These are phyloP conservation scores for Aquanectria penicillioides DNA, from an alignment of 2,329 filamentous ascomycete genomes.

Conservation along the genomic window DNA sequence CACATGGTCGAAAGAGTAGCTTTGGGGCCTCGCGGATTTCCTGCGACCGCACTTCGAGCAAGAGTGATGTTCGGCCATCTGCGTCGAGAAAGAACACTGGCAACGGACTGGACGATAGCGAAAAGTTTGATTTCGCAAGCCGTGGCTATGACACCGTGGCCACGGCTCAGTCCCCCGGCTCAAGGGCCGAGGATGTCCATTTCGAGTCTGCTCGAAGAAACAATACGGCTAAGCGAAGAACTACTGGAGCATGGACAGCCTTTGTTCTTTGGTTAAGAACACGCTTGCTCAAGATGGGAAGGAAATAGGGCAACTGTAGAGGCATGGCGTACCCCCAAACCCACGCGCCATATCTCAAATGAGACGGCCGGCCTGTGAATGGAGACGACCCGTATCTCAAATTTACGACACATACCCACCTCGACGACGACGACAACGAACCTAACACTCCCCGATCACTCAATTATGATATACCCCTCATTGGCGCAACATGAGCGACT, in stretches of 20 bases:
- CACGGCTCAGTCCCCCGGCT: conserved; percentile 38
- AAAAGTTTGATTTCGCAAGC: conserved; percentile 57
- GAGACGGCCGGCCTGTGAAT: conserved; percentile 2
- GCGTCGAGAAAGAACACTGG: conserved; percentile 42
- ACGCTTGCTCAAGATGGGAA: conserved; percentile 53
- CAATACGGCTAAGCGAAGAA: conserved; percentile 66
- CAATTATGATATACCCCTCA: conserved; percentile 22
- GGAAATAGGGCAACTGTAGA: too few relatives aligned
- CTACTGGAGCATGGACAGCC: conserved; percentile 69
- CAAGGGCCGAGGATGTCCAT: conserved; percentile 53
- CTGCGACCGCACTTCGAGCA: conserved; percentile 46
- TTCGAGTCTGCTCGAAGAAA: conserved; percentile 56
- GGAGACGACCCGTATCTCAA: neutral
- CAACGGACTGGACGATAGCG: conserved; percentile 40
- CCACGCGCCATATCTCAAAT: too few relatives aligned
- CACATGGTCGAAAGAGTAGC: conserved; percentile 54
- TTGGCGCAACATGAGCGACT: conserved; percentile 2
- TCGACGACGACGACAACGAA: neutral
- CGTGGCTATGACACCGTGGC: conserved; percentile 58
- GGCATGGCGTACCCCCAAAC: too few relatives aligned
- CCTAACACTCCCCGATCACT: neutral
- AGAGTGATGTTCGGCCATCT: conserved; percentile 42
- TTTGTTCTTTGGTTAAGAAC: conserved; percentile 74
- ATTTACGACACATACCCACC: neutral
- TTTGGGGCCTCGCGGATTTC: conserved; percentile 45